Base-by-base conservation (phyloP, 805 yeast species). In the Sungouiozyma ichnusensis region DNA sequence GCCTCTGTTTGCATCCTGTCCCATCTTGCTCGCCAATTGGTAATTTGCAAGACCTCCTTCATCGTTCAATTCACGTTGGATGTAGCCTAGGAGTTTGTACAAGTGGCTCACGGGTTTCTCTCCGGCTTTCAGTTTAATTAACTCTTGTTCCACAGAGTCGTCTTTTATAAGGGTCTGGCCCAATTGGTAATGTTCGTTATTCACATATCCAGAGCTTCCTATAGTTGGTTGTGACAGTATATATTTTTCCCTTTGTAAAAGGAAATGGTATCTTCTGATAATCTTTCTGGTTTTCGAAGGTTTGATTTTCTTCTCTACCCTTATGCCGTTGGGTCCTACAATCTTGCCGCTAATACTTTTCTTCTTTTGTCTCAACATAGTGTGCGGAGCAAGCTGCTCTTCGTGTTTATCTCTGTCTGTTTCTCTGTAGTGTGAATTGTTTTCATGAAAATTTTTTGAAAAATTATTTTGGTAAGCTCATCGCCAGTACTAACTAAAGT, bases 11-110 rank as follows among this genome's bases (percentile, higher is more conserved):
- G 62, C 57, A 44, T 76, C 74, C 53, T 90, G 98, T 0, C 98
- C 98, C 39, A 77, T 76, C 1, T 82, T 73, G 2, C 95, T 85
- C 0, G 97, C 97, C 16, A 70, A 62, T 55, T 90, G 98, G 58
- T 90, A 90, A 9, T 75, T 74, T 39, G 76, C 71, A 2, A 90
- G 58, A 0, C 96, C 97, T 0, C 96, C 97, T 35, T 78, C 66
- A 35, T 65, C 69, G 7, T 66, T 66, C 3, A 82, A 71, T 53
- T 84, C 87, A 2, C 67, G 71, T 47, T 78, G 81, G 4, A 87
- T 74, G 39, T 67, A 68, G 0, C 75, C 81, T 11, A 58, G 4
- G 57, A 51, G 1, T 40, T 38, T 2, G 62, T 38, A 6, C 51
- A 45, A 40, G 53, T 48, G 3, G 45, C 31, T 48, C 20, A 53